Conservation (phyloP, 352 stramenopile species). For the Phytophthora pistaciae region DNA sequence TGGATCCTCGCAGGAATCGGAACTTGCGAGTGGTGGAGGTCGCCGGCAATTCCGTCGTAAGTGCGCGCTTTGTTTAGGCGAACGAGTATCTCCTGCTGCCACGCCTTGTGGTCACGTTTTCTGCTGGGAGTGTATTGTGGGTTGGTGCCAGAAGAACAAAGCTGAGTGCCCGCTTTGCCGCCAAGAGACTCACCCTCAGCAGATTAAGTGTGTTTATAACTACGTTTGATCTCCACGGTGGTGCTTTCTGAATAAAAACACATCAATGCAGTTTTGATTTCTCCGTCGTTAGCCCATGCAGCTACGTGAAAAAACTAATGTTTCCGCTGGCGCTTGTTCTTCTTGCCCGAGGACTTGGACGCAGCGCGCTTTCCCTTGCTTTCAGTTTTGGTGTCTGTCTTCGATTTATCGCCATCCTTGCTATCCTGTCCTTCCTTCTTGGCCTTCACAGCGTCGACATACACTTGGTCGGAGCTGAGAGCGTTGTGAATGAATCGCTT, state of each 20-base stretch:
- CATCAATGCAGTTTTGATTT: slow-evolving; percentile 42
- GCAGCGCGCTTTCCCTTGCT: slow-evolving; percentile 33
- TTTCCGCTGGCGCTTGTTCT: slow-evolving; percentile 66
- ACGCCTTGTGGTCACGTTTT: slow-evolving; percentile 93
- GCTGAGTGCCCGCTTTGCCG: slow-evolving; percentile 91
- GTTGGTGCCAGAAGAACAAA: slow-evolving; percentile 94
- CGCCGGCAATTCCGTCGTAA: slow-evolving; percentile 56
- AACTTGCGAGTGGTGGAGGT: background rate
- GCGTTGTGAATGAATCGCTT: slow-evolving; percentile 89
- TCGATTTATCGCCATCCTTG: slow-evolving; percentile 19
- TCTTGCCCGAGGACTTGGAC: slow-evolving; percentile 49
- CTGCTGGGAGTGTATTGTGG: slow-evolving; percentile 95
- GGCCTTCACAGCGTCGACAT: slow-evolving; percentile 71
- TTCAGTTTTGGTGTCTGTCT: slow-evolving; percentile 49
- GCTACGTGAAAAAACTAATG: slow-evolving; percentile 28
- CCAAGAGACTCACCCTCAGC: slow-evolving; percentile 87
- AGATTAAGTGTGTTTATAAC: slow-evolving; percentile 94
- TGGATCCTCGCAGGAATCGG: slow-evolving; percentile 2
- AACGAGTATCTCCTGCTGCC: slow-evolving; percentile 74
- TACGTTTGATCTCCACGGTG: slow-evolving; percentile 63
- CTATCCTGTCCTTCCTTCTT: slow-evolving; percentile 45
- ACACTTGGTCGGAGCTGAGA: slow-evolving; percentile 88
- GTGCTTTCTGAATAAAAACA: slow-evolving; percentile 21
- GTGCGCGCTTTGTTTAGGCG: slow-evolving; percentile 88
- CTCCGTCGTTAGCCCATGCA: background rate